Conservation (phyloP, 768 basidiomycete species). For the Lactarius tabidus region DNA sequence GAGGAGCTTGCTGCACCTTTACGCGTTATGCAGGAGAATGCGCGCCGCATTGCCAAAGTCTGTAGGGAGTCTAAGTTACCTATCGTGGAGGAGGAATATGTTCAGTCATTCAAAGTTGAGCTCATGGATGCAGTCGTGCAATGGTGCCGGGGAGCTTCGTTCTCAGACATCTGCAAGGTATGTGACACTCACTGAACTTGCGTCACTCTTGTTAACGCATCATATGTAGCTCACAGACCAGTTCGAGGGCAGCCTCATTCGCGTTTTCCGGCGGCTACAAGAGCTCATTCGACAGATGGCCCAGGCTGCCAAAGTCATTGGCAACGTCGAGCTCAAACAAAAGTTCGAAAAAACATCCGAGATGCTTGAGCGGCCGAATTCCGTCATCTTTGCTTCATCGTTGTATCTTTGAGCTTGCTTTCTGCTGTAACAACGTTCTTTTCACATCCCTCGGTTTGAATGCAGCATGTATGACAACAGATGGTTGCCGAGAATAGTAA, state of each 20-base stretch:
- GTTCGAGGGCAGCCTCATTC: constrained; percentile 95
- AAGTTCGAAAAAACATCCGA: constrained; percentile 91
- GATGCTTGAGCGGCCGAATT: constrained; percentile 91
- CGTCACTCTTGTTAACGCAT: background rate
- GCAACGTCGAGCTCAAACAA: constrained; percentile 87
- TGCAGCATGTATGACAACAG: background rate
- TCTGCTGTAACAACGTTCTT: background rate
- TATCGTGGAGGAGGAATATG: constrained; percentile 91
- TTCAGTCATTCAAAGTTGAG: constrained; percentile 95
- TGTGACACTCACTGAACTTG: constrained; percentile 20
- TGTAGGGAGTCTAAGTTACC: constrained; percentile 90
- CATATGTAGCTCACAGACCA: constrained; percentile 77
- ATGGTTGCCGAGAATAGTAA: background rate
- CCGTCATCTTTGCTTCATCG: constrained; percentile 88
- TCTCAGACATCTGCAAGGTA: constrained; percentile 95
- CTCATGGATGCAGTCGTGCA: constrained; percentile 97
- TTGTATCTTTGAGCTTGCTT: constrained; percentile 57
- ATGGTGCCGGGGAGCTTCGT: constrained; percentile 98
- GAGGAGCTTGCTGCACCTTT: constrained; percentile 93
- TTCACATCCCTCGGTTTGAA: background rate
- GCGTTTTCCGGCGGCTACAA: constrained; percentile 90
- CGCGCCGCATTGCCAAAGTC: constrained; percentile 93
- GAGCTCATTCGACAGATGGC: constrained; percentile 97
- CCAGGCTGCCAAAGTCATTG: constrained; percentile 92
- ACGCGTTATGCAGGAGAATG: constrained; percentile 93